A percentile compares a stretch with the other conserved stretches of the same genome.
These are phyloP conservation scores for Calonectria pteridis DNA, from an alignment of 2,329 filamentous ascomycete genomes.

Conservation along the genomic window DNA sequence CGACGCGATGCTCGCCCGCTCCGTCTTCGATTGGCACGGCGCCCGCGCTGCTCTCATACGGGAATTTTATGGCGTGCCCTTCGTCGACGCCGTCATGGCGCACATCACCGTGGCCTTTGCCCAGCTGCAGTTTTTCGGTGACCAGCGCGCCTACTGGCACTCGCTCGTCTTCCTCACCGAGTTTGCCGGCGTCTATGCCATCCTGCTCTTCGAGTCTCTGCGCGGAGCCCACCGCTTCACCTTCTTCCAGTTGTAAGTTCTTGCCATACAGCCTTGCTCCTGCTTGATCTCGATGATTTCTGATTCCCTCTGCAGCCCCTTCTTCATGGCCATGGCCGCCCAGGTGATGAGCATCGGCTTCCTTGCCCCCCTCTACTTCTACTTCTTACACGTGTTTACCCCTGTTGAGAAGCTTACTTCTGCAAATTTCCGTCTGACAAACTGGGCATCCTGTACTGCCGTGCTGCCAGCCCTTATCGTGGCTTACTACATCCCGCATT, in stretches of 20 bases:
- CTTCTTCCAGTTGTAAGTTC: conserved; percentile 41
- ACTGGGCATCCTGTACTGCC: conserved; percentile 22
- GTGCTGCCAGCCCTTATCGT: conserved; percentile 35
- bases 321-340: conserved; percentile 33
- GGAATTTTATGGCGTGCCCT: conserved; percentile 37
- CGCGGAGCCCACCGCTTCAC: conserved; percentile 31
- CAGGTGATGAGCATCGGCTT: conserved; percentile 41
- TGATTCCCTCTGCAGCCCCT: conserved; percentile 28
- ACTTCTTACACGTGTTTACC: conserved; percentile 35
- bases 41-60: conserved; percentile 27
- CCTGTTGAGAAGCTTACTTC: conserved; percentile 32
- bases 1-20: conserved; percentile 18
- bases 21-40: conserved; percentile 13
- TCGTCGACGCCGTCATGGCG: conserved; percentile 38
- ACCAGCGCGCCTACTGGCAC: conserved; percentile 43
- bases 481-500: conserved; percentile 36
- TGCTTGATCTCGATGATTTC: neutral
- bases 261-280: rapidly evolving
- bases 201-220: conserved; percentile 42
- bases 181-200: conserved; percentile 42
- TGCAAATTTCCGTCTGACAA: conserved; percentile 18
- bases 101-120: conserved; percentile 38
- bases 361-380: conserved; percentile 41
- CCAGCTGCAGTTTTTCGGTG: conserved; percentile 40
- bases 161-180: conserved; percentile 45